Evolutionary conservation across 768 basidiomycete species (phyloP).

Genomic region (Pleurotus platypus): DNA sequence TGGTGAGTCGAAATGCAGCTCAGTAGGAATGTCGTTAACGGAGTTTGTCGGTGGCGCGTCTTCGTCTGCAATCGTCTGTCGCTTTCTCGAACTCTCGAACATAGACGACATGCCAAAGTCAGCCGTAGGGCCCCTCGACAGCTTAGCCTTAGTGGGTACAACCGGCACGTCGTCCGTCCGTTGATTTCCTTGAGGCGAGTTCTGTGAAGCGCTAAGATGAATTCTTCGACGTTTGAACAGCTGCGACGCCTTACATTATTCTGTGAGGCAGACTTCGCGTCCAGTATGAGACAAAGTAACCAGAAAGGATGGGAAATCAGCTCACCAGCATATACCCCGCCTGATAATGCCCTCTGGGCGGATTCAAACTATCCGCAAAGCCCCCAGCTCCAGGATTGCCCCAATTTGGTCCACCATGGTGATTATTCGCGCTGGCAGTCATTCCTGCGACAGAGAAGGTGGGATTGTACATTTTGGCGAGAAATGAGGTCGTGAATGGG

Average conservation of each 20-base stretch:
- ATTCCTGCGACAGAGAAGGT: conserved; percentile 61
- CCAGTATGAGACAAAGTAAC: not conserved
- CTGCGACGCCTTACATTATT: conserved; percentile 40
- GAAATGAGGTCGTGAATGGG: not conserved
- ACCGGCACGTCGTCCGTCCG: conserved; percentile 72
- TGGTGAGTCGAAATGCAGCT: conserved; percentile 41
- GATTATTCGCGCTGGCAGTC: conserved; percentile 45
- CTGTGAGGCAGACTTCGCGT: conserved; percentile 57
- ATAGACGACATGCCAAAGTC: conserved; percentile 85
- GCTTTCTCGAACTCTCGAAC: conserved; percentile 68
- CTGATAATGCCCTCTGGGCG: conserved; percentile 76
- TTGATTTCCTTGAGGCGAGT: conserved; percentile 51
- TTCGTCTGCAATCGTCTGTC: conserved; percentile 65
- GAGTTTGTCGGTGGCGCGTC: conserved; percentile 80
- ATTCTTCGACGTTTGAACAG: not conserved
- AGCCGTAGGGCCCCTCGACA: conserved; percentile 58
- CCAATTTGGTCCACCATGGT: conserved; percentile 52
- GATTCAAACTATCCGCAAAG: conserved; percentile 64
- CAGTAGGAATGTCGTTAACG: conserved; percentile 70
- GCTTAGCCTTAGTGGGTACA: conserved; percentile 76
- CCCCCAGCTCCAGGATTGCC: conserved; percentile 41
- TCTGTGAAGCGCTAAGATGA: conserved; percentile 20
- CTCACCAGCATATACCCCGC: conserved; percentile 78
- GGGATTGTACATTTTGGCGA: conserved; percentile 33
- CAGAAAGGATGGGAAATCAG: not conserved